phyloP scores from a whole-genome alignment of 768 basidiomycete species.

The Astraeus odoratus region DNA sequence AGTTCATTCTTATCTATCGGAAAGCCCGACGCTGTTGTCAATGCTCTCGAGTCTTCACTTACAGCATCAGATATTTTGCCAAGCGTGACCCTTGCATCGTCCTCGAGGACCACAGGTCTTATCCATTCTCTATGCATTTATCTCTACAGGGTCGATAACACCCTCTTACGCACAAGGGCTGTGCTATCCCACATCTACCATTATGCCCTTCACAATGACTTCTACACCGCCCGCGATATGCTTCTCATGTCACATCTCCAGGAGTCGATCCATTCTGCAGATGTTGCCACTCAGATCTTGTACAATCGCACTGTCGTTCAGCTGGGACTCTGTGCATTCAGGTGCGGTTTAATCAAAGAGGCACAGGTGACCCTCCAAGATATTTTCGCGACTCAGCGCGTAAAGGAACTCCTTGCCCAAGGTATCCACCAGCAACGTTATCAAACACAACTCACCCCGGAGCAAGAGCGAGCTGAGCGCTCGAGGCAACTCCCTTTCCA shows the following conservation, averaged over 20 bases:
- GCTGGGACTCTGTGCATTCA: conserved; percentile 94
- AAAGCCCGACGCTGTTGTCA: conserved; percentile 89
- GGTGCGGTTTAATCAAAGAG: conserved; percentile 90
- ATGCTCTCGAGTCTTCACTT: conserved; percentile 75
- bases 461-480: conserved; percentile 96
- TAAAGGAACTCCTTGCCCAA: conserved; percentile 95
- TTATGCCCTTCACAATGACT: conserved; percentile 93
- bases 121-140: conserved; percentile 86
- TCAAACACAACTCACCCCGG: conserved; percentile 72
- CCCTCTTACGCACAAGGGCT: conserved; percentile 89
- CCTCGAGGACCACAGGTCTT: conserved; percentile 60
- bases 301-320: conserved; percentile 98
- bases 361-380: conserved; percentile 89
- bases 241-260: conserved; percentile 98
- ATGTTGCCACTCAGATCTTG: conserved; percentile 94
- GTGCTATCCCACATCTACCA: conserved; percentile 98
- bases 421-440: conserved; percentile 91
- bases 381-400: conserved; percentile 93
- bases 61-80: conserved; percentile 55
- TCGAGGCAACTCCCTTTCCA: conserved; percentile 97
- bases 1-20: conserved; percentile 7
- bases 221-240: conserved; percentile 96
- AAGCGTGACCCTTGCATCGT: conserved; percentile 47
- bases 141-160: conserved; percentile 88
- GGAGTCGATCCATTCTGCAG: conserved; percentile 92